phyloP scores from a whole-genome alignment of 2,329 filamentous ascomycete species.

The Myrmaecium sp. region DNA sequence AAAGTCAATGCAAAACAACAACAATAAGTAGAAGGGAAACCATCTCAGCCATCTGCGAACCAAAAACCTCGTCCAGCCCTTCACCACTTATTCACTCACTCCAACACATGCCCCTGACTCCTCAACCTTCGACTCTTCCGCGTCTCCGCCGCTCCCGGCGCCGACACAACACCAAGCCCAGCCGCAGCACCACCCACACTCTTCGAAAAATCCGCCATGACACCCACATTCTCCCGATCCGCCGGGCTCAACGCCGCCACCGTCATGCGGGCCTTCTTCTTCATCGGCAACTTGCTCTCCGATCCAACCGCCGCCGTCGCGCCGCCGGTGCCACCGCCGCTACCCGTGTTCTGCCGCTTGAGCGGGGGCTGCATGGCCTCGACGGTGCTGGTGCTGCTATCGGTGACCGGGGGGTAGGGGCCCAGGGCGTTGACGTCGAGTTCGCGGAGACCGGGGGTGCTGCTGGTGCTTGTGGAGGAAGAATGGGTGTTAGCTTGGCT shows the following conservation, averaged over 20 bases:
- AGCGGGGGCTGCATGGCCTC: slow-evolving; percentile 17
- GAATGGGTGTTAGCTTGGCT: slow-evolving; percentile 4
- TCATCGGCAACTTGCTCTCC: slow-evolving; percentile 26
- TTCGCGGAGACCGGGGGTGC: slow-evolving; percentile 23
- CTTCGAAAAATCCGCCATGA: slow-evolving; percentile 20
- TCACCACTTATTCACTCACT: no score
- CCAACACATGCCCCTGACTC: no score
- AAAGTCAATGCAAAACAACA: no score
- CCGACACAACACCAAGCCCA: no score
- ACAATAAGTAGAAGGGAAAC: no score
- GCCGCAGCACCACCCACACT: slow-evolving; percentile 16
- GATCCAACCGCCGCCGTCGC: slow-evolving; percentile 7
- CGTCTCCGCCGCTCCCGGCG: no score
- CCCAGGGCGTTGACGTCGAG: slow-evolving; percentile 30
- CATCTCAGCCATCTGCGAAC: no score
- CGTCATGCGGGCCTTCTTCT: slow-evolving; percentile 22
- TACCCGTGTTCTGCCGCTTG: slow-evolving; percentile 26
- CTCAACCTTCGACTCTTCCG: no score
- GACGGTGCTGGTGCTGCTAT: slow-evolving; percentile 15
- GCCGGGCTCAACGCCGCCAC: slow-evolving; percentile 21
- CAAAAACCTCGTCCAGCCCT: no score
- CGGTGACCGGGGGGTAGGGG: no score
- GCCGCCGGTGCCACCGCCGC: background rate
- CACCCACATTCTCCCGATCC: slow-evolving; percentile 24
- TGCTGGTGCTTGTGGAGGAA: slow-evolving; percentile 10